Base-by-base conservation (phyloP, 805 yeast genomes). In the Starmera pachycereana region DNA sequence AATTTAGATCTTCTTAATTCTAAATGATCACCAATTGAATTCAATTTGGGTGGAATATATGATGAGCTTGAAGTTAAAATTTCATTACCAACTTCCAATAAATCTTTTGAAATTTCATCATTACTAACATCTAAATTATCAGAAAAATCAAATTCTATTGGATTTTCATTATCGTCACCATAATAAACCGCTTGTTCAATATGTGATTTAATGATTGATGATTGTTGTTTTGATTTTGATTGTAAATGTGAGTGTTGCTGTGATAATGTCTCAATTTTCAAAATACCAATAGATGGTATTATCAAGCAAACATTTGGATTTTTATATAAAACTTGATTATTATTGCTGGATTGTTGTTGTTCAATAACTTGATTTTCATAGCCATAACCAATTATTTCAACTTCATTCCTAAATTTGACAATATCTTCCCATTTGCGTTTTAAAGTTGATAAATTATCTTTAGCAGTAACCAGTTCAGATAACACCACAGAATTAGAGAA, bases 151-250 rank as follows among this genome's bases (percentile, higher is more conserved):
- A 78, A 74, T 19, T 67, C 66, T 14, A 78, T 54, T 7, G 80
- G 78, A 42, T 66, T 73, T 14, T 57, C 52, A 2, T 52, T 50
- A 6, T 60, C 48, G 9, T 56, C 60, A 2, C 76, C 70, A 45
- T 75, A 83, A 50, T 79, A 81, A 1, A 89, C 74, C 0, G 89
- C 95, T 58, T 89, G 97, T 48, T 82, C 92, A 18, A 90, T 74
- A 49, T 80, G 89, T 0, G 86, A 73, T 53, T 79, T 80, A 29
- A 84, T 65, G 36, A 78, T 67, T 4, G 66, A 47, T 6, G 42
- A 44, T 5, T 45, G 29, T 6, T 49, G 45, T 8, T 46, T 40
- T n/a, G 50, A 38, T 27, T 53, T 48, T 12, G 49, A 40, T n/a
- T 46, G 45, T 22, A 22, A 19, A 12, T 19, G 29, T 18, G 51